A percentile compares a stretch with the other conserved stretches of the same genome.
Conservation (phyloP, 192 early-diverging fungal genomes). For the Chytriomyces confervae region DNA sequence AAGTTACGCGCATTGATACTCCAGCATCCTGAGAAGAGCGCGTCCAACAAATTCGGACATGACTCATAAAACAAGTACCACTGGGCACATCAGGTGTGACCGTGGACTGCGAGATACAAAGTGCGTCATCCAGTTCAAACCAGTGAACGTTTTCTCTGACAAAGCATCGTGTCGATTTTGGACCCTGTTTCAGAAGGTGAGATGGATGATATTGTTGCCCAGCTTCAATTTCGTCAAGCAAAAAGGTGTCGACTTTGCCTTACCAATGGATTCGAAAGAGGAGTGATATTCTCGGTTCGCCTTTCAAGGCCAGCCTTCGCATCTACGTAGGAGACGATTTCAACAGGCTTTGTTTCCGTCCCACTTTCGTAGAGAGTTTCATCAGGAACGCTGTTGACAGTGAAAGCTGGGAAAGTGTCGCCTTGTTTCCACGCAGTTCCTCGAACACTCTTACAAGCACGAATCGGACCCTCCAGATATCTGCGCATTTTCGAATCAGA, state of each 20-base stretch:
- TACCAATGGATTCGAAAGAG: conserved; percentile 36
- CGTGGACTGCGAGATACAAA: conserved; percentile 44
- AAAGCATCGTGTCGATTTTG: conserved; percentile 38
- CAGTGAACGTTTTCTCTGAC: conserved; percentile 26
- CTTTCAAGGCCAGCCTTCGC: conserved; percentile 28
- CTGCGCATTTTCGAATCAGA: not conserved
- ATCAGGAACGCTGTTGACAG: conserved; percentile 15
- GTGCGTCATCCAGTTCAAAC: conserved; percentile 2
- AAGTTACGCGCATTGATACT: conserved; percentile 34
- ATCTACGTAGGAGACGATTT: not conserved
- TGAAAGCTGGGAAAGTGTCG: not conserved
- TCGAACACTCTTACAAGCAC: not conserved
- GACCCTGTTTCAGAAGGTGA: conserved; percentile 12
- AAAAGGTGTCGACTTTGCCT: not conserved
- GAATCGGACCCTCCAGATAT: not conserved
- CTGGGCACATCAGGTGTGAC: conserved; percentile 57
- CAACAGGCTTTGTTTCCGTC: not conserved
- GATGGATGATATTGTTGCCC: not conserved
- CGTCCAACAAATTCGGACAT: conserved; percentile 40
- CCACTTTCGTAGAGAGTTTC: not conserved
- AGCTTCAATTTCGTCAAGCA: not conserved
- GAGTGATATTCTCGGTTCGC: conserved; percentile 37
- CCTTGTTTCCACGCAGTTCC: not conserved
- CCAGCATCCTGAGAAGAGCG: not conserved
- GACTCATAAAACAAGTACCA: conserved; percentile 46